Conservation (phyloP, 306 rosid genomes). For the Luffa aegyptiaca region DNA sequence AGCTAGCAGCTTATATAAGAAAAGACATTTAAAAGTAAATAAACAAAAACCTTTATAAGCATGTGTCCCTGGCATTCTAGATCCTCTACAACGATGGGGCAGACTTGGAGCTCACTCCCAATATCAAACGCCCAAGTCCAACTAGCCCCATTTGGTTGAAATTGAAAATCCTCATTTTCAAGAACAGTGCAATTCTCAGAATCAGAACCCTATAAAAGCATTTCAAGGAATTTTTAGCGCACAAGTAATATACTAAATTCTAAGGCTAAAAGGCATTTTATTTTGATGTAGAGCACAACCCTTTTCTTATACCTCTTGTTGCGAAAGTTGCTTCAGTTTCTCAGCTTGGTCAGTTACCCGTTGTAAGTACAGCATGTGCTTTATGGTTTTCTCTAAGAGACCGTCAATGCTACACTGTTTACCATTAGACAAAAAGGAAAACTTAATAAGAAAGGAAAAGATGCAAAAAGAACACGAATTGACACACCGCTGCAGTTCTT, state of each 20-base stretch:
- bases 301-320: constrained; percentile 33
- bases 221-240: not conserved
- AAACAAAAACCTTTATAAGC: constrained; percentile 55
- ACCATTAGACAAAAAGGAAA: constrained; percentile 1
- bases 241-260: not conserved
- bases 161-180: constrained; percentile 5
- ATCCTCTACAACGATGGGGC: constrained; percentile 84
- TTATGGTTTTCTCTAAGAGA: constrained; percentile 68
- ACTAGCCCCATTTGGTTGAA: constrained; percentile 45
- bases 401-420: constrained; percentile 88
- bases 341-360: constrained; percentile 55
- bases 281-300: not conserved
- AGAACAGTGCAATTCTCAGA: constrained; percentile 21
- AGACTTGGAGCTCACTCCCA: constrained; percentile 36
- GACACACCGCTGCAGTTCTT: not conserved
- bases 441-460: not conserved
- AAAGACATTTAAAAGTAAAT: not conserved
- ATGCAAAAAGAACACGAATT: not conserved
- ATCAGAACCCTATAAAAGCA: constrained; percentile 31
- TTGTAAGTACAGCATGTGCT: constrained; percentile 66
- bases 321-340: constrained; percentile 34
- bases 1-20: not conserved
- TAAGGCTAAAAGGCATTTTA: not conserved
- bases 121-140: constrained; percentile 61
- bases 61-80: constrained; percentile 63